These are phyloP conservation scores for Stellera chamaejasme DNA, from an alignment of 345 rosid species.

Conservation along the genomic window DNA sequence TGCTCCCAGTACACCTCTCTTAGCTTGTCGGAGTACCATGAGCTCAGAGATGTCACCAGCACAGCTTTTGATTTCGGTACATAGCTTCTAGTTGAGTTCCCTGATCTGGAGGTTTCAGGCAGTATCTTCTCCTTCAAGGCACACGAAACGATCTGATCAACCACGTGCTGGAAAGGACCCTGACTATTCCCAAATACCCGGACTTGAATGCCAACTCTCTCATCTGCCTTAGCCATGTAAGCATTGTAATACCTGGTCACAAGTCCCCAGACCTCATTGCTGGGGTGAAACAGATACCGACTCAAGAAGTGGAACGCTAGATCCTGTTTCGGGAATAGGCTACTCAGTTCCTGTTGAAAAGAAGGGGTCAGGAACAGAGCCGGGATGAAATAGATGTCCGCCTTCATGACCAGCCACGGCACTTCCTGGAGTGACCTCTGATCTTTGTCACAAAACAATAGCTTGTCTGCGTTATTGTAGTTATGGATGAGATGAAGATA, in stretches of 20 bases:
- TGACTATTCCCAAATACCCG: conserved; percentile 32
- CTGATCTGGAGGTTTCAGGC: conserved; percentile 23
- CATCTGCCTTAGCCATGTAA: conserved; percentile 58
- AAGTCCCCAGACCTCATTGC: conserved; percentile 61
- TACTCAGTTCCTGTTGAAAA: conserved; percentile 31
- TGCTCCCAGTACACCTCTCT: conserved; percentile 51
- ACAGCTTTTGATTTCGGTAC: conserved; percentile 39
- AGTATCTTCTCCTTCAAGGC: conserved; percentile 32
- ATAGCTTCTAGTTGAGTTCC: conserved; percentile 12
- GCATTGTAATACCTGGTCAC: conserved; percentile 52
- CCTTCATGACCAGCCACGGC: conserved; percentile 63
- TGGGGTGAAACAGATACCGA: conserved; percentile 62
- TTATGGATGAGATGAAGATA: conserved; percentile 59
- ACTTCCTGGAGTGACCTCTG: conserved; percentile 32
- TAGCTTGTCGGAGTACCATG: conserved; percentile 47
- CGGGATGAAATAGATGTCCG: conserved; percentile 62
- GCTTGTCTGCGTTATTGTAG: conserved; percentile 54
- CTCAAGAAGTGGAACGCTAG: conserved; percentile 57
- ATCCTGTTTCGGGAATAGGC: conserved; percentile 46
- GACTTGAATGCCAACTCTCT: conserved; percentile 58
- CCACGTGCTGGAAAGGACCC: conserved; percentile 38
- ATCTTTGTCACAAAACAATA: conserved; percentile 54
- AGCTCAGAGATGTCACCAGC: conserved; percentile 44
- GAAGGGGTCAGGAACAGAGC: conserved; percentile 56
- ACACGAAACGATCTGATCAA: conserved; percentile 50